Conservation (phyloP, 768 basidiomycete genomes). For the Tulasnella sp. region DNA sequence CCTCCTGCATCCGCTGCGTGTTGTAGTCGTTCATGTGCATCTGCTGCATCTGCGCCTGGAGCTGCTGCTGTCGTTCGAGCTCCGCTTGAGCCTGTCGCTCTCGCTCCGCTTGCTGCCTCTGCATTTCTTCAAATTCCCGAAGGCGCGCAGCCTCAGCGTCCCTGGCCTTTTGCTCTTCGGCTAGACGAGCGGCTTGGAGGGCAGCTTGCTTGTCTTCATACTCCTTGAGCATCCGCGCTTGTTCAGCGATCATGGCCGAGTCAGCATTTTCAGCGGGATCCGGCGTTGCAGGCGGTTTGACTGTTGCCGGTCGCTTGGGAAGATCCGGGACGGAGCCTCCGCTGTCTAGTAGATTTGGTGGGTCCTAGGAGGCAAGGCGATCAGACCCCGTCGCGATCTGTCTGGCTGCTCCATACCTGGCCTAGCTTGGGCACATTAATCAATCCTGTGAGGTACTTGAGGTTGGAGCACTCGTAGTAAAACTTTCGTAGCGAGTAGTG, state of each 20-base stretch:
- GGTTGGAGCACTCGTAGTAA: conserved; percentile 98
- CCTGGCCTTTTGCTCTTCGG: conserved; percentile 68
- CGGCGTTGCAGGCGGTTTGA: conserved; percentile 47
- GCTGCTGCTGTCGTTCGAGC: conserved; percentile 38
- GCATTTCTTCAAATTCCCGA: conserved; percentile 80
- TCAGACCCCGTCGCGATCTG: background rate
- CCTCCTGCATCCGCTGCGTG: conserved; percentile 61
- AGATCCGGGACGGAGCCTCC: conserved; percentile 35
- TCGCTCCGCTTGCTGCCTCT: conserved; percentile 75
- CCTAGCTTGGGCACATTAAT: conserved; percentile 98
- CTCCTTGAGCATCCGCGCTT: conserved; percentile 87
- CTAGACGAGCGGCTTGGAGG: conserved; percentile 66
- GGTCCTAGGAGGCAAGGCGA: conserved; percentile 47
- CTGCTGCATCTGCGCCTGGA: conserved; percentile 67
- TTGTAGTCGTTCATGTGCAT: conserved; percentile 56
- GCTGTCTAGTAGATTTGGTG: conserved; percentile 82
- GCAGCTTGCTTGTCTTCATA: conserved; percentile 94
- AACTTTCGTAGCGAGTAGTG: conserved; percentile 92
- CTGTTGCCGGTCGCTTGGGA: conserved; percentile 17
- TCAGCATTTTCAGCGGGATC: conserved; percentile 61
- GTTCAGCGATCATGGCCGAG: conserved; percentile 68
- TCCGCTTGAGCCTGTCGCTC: conserved; percentile 85
- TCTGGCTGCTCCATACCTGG: conserved; percentile 36
- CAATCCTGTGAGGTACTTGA: conserved; percentile 93
- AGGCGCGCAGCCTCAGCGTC: conserved; percentile 72